phyloP scores from a whole-genome alignment of 371 early-diverging fungal species.

The Encephalitozoon romaleae region DNA sequence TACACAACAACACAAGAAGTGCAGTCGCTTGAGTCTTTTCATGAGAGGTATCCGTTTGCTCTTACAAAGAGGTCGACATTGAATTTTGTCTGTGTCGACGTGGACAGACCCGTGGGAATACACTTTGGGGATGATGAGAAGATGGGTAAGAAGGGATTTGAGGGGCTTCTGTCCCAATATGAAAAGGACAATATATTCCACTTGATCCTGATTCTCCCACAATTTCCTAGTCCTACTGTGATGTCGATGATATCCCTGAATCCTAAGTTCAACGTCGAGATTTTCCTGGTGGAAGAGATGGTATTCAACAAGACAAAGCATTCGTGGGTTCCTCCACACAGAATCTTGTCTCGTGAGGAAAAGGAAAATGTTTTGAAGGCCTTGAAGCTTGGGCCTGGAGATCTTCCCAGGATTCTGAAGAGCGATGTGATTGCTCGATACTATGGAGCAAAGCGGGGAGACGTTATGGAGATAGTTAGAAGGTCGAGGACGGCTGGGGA shows the following conservation, averaged over 20 bases:
- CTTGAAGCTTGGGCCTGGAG: slow-evolving; percentile 80
- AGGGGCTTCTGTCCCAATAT: slow-evolving; percentile 43
- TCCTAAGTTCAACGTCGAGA: slow-evolving; percentile 73
- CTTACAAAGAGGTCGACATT: slow-evolving; percentile 35
- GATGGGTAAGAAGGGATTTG: slow-evolving; percentile 52
- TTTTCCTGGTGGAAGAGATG: slow-evolving; percentile 83
- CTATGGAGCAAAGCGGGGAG: slow-evolving; percentile 84
- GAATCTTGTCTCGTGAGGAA: slow-evolving; percentile 75
- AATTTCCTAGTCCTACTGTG: slow-evolving; percentile 43
- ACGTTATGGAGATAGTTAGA: slow-evolving; percentile 88
- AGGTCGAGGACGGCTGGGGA: slow-evolving; percentile 90
- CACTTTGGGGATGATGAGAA: slow-evolving; percentile 58
- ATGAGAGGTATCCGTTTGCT: slow-evolving; percentile 28
- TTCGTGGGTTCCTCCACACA: slow-evolving; percentile 83
- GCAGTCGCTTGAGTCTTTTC: slow-evolving; percentile 17
- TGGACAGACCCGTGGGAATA: slow-evolving; percentile 39
- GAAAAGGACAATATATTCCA: slow-evolving; percentile 48
- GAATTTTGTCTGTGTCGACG: slow-evolving; percentile 35
- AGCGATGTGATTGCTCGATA: slow-evolving; percentile 88
- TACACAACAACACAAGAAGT: slow-evolving; percentile 37
- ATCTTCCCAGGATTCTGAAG: slow-evolving; percentile 81
- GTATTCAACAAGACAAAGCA: slow-evolving; percentile 95
- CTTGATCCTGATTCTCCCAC: slow-evolving; percentile 52
- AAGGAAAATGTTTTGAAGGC: slow-evolving; percentile 75
- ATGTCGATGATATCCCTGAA: slow-evolving; percentile 36